phyloP scores from a whole-genome alignment of 2,329 filamentous ascomycete species.

The Cladosporium sp. region DNA sequence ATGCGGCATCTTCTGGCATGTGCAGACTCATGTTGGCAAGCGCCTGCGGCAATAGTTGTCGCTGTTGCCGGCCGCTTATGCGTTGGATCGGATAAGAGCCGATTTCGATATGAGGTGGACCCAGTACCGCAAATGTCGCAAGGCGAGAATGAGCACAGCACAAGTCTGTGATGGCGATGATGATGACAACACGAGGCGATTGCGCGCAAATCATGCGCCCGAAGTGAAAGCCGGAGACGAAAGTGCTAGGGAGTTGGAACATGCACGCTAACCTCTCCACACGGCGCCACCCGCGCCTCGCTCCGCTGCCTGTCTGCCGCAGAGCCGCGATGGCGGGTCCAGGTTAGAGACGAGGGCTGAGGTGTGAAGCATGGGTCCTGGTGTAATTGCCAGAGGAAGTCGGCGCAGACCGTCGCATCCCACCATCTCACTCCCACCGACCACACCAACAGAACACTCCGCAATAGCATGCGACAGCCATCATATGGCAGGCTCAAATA shows the following conservation, averaged over 20 bases:
- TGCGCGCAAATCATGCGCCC: background rate
- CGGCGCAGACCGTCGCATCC: slow-evolving; percentile 8
- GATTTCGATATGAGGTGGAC: background rate
- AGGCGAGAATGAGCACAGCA: background rate
- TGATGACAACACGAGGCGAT: background rate
- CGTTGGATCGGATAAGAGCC: background rate
- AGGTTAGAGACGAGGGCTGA: background rate
- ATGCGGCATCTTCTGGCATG: slow-evolving; percentile 57
- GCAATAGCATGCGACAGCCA: slow-evolving; percentile 16
- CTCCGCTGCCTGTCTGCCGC: slow-evolving; percentile 1
- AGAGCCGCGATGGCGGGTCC: slow-evolving; percentile 5
- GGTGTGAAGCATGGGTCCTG: background rate
- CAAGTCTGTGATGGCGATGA: background rate
- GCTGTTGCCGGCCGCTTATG: background rate
- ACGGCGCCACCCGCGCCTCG: background rate
- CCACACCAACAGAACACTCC: background rate
- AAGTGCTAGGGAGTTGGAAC: background rate
- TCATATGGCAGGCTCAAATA: slow-evolving; percentile 22
- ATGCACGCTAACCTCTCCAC: background rate
- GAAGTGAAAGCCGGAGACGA: slow-evolving; percentile 12
- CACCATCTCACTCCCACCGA: background rate
- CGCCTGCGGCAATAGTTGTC: background rate
- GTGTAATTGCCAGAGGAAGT: background rate
- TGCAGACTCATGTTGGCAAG: slow-evolving; percentile 32
- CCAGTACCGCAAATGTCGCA: background rate